A percentile compares a stretch with the other conserved stretches of the same genome.
These are phyloP conservation scores for Globisporangium parvum DNA, from an alignment of 352 stramenopile species.

Conservation along the genomic window DNA sequence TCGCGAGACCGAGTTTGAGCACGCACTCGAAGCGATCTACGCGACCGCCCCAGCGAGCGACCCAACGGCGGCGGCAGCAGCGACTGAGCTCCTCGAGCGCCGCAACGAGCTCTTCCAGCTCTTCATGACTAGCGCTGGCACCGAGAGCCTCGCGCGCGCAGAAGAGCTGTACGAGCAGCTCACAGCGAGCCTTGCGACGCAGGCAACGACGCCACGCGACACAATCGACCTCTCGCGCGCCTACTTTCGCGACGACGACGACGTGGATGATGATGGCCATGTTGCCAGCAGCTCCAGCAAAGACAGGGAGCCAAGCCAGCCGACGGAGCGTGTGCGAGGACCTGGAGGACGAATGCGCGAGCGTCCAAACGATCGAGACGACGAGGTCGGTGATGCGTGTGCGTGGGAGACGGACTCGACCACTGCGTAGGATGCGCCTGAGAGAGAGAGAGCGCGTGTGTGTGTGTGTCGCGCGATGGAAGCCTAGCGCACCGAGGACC, in stretches of 20 bases:
- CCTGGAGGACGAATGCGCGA: not conserved
- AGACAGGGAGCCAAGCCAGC: not conserved
- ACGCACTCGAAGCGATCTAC: conserved; percentile 40
- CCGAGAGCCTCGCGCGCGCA: conserved; percentile 6
- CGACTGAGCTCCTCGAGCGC: conserved; percentile 8
- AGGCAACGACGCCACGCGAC: not conserved
- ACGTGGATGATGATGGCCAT: not conserved
- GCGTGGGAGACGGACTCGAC: conserved; percentile 10
- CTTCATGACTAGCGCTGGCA: conserved; percentile 6
- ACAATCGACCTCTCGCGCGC: conserved; percentile 1
- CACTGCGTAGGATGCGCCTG: not conserved
- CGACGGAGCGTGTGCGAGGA: not conserved
- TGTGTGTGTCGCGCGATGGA: no score
- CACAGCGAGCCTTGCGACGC: not conserved
- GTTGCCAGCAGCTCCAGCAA: not conserved
- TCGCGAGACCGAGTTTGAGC: conserved; percentile 47
- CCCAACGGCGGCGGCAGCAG: not conserved
- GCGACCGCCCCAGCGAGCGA: conserved; percentile 5
- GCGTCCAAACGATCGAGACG: not conserved
- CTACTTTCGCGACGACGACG: not conserved
- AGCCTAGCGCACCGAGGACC: no score
- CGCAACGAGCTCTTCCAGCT: conserved; percentile 16
- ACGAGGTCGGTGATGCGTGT: not conserved
- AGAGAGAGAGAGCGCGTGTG: no score
- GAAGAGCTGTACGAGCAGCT: conserved; percentile 9